Conservation (phyloP, 305 asterid species). For the Rubia occidens region DNA sequence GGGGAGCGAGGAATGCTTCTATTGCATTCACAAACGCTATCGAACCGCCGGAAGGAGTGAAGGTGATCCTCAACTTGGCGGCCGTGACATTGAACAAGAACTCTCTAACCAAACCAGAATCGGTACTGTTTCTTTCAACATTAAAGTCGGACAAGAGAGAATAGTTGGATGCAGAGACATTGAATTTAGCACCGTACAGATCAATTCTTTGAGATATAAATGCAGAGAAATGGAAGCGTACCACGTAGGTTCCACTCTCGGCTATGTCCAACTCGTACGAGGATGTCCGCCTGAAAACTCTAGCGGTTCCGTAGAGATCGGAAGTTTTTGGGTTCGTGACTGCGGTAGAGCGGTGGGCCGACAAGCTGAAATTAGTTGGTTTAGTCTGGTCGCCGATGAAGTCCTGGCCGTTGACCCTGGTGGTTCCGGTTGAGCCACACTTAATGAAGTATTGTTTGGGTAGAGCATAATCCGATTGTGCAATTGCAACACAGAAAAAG, state of each 20-base stretch:
- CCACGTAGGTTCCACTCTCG: constrained; percentile 29
- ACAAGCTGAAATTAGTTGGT: constrained; percentile 5
- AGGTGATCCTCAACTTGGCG: constrained; percentile 28
- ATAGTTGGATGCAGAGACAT: constrained; percentile 28
- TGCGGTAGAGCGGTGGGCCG: constrained; percentile 1
- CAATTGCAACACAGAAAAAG: not conserved
- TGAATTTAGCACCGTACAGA: constrained; percentile 28
- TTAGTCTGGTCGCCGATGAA: constrained; percentile 33
- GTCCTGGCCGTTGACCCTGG: constrained; percentile 1
- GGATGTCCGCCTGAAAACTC: constrained; percentile 32
- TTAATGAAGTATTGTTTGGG: constrained; percentile 45
- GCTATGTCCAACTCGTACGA: constrained; percentile 27
- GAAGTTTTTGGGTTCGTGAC: not conserved
- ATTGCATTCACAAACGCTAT: constrained; percentile 47
- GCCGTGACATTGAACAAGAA: constrained; percentile 23
- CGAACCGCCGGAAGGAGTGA: constrained; percentile 21
- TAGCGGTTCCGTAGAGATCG: constrained; percentile 34
- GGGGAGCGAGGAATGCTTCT: constrained; percentile 38
- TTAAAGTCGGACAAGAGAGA: constrained; percentile 34
- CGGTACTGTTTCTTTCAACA: not conserved
- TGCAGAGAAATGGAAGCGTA: constrained; percentile 53
- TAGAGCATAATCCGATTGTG: constrained; percentile 8
- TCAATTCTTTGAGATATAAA: constrained; percentile 7
- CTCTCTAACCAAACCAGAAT: constrained; percentile 32
- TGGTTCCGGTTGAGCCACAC: constrained; percentile 36